Base-by-base conservation (phyloP, 192 early-diverging fungal genomes). In the Haplosporangium gracile region DNA sequence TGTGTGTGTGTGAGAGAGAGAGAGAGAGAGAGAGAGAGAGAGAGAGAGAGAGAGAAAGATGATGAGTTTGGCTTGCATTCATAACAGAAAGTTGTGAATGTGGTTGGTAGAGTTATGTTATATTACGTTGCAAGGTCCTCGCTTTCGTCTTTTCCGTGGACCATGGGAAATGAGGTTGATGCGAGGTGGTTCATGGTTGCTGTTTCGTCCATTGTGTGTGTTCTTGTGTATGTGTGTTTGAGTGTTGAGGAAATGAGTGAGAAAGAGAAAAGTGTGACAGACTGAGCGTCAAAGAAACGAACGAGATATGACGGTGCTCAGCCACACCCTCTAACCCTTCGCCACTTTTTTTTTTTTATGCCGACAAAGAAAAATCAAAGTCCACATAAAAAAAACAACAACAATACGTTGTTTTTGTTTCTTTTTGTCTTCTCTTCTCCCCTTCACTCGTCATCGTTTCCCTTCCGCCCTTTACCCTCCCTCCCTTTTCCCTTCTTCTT, bases 111-210 rank as follows among this genome's bases (percentile, higher is more conserved):
- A 51, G 18, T 4, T 18, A 20, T 5, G 49, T 51, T 38, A 22
- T 39, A 29, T 40, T 86, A 80, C 84, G 71, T 34, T 60, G 84
- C 60, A 26, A 86, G 75, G 51, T 86, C 84, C 42, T 86, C 84
- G 40, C 75, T 86, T 71, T 86, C 84, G 76, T 86, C 84, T 65
- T 86, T 86, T 42, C 79, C 84, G 42, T 86, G 84, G 49, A 81
- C 77, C 15, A 80, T 71, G 3, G 75, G 79, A 45, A 86, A 86
- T 24, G 84, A 51, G 24, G 84, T 86, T 20, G 84, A 81, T 36
- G 79, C 79, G 18, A 86, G 70, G 60, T 77, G 84, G 74, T 81
- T 80, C 71, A 78, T 69, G 49, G 78, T 49, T 7, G 65, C 79
- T 65, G 60, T 65, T 72, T 77, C 79, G 75, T 80, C 79, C 84